These are phyloP conservation scores for Tetradesmus lagerheimii DNA, from an alignment of 139 green algal genomes.

Conservation along the genomic window DNA sequence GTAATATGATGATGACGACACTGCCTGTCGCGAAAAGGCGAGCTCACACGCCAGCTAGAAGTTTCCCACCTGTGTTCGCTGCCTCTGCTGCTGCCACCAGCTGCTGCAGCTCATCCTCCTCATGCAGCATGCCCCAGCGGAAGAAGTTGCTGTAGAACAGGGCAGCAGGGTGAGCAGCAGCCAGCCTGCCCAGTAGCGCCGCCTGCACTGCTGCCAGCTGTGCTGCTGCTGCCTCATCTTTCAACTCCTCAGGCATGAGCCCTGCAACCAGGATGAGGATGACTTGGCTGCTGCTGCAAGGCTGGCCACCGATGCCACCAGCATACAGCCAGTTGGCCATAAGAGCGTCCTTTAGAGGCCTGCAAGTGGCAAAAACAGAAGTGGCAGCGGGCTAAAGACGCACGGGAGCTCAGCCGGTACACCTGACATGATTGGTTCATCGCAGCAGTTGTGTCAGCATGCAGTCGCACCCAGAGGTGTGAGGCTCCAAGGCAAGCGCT, in stretches of 20 bases:
- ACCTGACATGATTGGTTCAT: too few species aligned
- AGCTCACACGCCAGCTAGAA: too few species aligned
- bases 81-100: slow-evolving; percentile 7
- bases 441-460: too few species aligned
- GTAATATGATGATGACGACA: too few species aligned
- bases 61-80: neutral
- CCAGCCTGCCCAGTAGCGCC: slow-evolving; percentile 31
- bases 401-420: too few species aligned
- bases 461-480: too few species aligned
- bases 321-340: slow-evolving; percentile 41
- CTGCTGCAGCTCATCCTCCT: slow-evolving; percentile 27
- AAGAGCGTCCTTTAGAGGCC: neutral
- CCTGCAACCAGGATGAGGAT: slow-evolving; percentile 36
- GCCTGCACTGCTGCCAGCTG: neutral
- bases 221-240: slow-evolving; percentile 16
- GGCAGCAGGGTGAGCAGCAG: neutral
- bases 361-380: neutral
- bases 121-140: slow-evolving; percentile 22
- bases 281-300: neutral
- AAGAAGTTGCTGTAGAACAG: slow-evolving; percentile 44
- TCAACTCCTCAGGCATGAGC: slow-evolving; percentile 38
- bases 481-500: too few species aligned
- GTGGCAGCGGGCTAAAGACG: too few species aligned
- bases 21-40: too few species aligned
- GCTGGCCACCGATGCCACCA: neutral